These are phyloP conservation scores for Boletus rubroflammeus DNA, from an alignment of 768 basidiomycete species.

Conservation along the genomic window DNA sequence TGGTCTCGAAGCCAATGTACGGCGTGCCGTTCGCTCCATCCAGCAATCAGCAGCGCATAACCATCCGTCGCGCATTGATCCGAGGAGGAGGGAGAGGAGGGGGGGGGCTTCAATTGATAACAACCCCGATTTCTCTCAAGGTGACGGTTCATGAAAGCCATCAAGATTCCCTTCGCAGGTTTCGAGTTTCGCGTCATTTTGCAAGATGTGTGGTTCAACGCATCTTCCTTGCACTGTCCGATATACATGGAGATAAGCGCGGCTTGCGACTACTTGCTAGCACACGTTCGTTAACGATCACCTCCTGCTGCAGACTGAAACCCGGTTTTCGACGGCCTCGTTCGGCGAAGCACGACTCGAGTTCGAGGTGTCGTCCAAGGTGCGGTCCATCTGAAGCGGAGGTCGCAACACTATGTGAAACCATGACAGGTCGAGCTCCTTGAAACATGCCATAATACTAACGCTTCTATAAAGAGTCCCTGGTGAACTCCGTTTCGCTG, in stretches of 20 bases:
- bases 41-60: slow-evolving; percentile 6
- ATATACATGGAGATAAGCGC: neutral
- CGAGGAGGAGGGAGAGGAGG: slow-evolving; percentile 21
- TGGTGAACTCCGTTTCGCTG: neutral
- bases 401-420: neutral
- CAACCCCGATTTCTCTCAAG: slow-evolving; percentile 8
- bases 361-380: neutral
- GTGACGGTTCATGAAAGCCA: neutral
- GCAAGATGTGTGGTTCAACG: neutral
- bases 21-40: neutral
- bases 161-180: neutral
- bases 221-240: neutral
- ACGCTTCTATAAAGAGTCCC: slow-evolving; percentile 2
- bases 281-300: neutral
- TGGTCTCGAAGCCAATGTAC: neutral
- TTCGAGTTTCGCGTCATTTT: neutral
- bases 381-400: neutral
- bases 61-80: slow-evolving; percentile 10
- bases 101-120: slow-evolving; percentile 2
- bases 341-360: neutral
- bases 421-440: neutral
- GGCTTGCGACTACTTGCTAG: neutral
- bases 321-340: neutral
- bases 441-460: too few relatives aligned
- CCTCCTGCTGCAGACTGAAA: neutral